phyloP scores from a whole-genome alignment of 2,329 filamentous ascomycete genomes.

The Aspergillaceae sp. region DNA sequence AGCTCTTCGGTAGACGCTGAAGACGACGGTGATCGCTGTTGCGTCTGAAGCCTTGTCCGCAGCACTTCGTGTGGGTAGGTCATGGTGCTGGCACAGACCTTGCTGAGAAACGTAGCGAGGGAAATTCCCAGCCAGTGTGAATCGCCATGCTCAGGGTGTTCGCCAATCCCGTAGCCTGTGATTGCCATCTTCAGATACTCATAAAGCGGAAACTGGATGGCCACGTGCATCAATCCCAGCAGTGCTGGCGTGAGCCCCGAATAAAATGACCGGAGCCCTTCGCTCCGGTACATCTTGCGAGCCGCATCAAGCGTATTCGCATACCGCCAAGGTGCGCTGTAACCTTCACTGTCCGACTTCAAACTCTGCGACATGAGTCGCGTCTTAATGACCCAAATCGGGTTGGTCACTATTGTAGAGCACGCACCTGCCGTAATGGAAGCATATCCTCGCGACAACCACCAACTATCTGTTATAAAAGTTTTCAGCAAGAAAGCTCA shows the following conservation, averaged over 20 bases:
- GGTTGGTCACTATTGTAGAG: slow-evolving; percentile 90
- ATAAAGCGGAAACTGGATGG: slow-evolving; percentile 93
- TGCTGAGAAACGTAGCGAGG: slow-evolving; percentile 83
- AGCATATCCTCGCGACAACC: slow-evolving; percentile 75
- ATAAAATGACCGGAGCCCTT: slow-evolving; percentile 87
- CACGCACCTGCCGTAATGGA: slow-evolving; percentile 85
- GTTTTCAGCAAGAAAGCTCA: background rate
- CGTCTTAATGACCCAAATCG: slow-evolving; percentile 99
- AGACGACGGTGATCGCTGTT: slow-evolving; percentile 56
- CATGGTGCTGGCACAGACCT: slow-evolving; percentile 84
- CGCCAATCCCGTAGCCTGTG: slow-evolving; percentile 81
- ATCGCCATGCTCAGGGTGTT: slow-evolving; percentile 51
- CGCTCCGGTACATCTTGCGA: slow-evolving; percentile 86
- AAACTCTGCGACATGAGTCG: slow-evolving; percentile 86
- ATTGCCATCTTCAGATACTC: slow-evolving; percentile 87
- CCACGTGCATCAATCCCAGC: slow-evolving; percentile 85
- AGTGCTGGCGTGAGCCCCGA: slow-evolving; percentile 88
- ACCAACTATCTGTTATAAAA: slow-evolving; percentile 55
- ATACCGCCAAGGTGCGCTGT: slow-evolving; percentile 69
- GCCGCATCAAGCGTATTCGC: slow-evolving; percentile 81
- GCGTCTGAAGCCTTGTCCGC: slow-evolving; percentile 85
- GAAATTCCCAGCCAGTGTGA: slow-evolving; percentile 77
- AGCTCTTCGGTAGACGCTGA: slow-evolving; percentile 43
- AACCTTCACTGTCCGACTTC: slow-evolving; percentile 44
- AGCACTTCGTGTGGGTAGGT: slow-evolving; percentile 98